These are phyloP conservation scores for Aspergillus fumigatiaffinis DNA, from an alignment of 2,329 filamentous ascomycete species.

Conservation along the genomic window DNA sequence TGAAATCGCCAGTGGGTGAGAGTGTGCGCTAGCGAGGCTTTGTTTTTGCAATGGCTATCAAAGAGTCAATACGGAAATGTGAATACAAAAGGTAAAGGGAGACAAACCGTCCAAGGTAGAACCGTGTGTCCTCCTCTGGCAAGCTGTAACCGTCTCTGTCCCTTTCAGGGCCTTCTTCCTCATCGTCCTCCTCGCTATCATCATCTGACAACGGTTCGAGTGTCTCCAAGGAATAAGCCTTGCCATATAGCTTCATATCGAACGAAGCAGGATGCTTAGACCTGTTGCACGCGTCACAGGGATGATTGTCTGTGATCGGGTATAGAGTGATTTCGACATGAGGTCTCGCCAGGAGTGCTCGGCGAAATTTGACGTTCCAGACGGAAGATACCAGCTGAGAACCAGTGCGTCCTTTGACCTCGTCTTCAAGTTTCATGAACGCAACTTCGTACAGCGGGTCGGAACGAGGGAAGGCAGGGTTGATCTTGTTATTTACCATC, in stretches of 20 bases:
- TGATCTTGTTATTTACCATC: slow-evolving; percentile 75
- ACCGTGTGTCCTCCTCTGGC: slow-evolving; percentile 44
- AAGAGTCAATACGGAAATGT: neutral
- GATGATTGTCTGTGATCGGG: slow-evolving; percentile 41
- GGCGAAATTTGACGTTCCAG: slow-evolving; percentile 66
- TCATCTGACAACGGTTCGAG: slow-evolving; percentile 60
- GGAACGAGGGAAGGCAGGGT: slow-evolving; percentile 62
- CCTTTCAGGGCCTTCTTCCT: slow-evolving; percentile 32
- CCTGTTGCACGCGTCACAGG: slow-evolving; percentile 69
- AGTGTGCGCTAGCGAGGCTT: slow-evolving; percentile 66
- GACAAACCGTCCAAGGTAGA: slow-evolving; percentile 50
- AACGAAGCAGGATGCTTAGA: slow-evolving; percentile 64
- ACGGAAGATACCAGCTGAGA: slow-evolving; percentile 69
- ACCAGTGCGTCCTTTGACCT: slow-evolving; percentile 62
- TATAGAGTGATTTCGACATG: slow-evolving; percentile 52
- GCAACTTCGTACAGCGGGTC: slow-evolving; percentile 65
- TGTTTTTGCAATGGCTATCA: slow-evolving; percentile 53
- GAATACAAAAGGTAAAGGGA: neutral
- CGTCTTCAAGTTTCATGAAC: slow-evolving; percentile 68
- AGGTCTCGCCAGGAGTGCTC: slow-evolving; percentile 63
- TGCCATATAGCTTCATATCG: slow-evolving; percentile 60
- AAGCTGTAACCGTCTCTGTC: slow-evolving; percentile 46
- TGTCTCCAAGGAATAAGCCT: slow-evolving; percentile 62
- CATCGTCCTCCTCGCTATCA: slow-evolving; percentile 37
- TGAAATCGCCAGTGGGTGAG: slow-evolving; percentile 73